Evolutionary conservation across 2,329 filamentous ascomycete species (phyloP).

Genomic region (Phialocephala sp.): DNA sequence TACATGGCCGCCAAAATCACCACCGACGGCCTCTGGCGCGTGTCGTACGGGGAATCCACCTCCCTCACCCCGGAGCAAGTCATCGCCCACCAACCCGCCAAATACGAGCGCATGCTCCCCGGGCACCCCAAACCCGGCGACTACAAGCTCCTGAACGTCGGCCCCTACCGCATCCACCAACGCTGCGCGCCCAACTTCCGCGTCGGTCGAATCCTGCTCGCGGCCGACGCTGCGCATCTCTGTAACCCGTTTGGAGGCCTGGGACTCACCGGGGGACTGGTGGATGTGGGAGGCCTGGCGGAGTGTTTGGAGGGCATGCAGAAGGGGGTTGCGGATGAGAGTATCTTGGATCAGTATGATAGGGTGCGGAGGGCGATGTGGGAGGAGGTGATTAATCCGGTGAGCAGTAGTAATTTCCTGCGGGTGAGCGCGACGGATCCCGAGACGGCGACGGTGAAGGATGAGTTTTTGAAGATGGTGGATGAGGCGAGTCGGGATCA

Average conservation of each 20-base stretch:
- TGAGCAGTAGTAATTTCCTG: conserved; percentile 48
- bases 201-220: conserved; percentile 52
- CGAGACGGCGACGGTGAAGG: conserved; percentile 44
- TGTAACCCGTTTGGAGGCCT: conserved; percentile 62
- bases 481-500: conserved; percentile 35
- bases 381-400: conserved; percentile 46
- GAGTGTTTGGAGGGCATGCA: conserved; percentile 57
- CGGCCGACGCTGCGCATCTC: conserved; percentile 56
- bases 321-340: conserved; percentile 42
- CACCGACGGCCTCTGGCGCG: conserved; percentile 63
- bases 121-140: conserved; percentile 62
- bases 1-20: conserved; percentile 67
- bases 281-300: conserved; percentile 65
- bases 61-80: conserved; percentile 60
- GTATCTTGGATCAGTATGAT: conserved; percentile 48
- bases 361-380: conserved; percentile 46
- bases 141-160: conserved; percentile 60
- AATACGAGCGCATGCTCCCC: conserved; percentile 63
- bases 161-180: conserved; percentile 56
- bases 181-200: conserved; percentile 52
- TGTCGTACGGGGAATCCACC: conserved; percentile 65
- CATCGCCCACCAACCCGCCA: conserved; percentile 56
- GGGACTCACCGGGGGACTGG: conserved; percentile 67
- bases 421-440: conserved; percentile 45
- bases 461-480: conserved; percentile 46